Base-by-base conservation (phyloP, 2,329 filamentous ascomycete species). In the Daldinia sp. region DNA sequence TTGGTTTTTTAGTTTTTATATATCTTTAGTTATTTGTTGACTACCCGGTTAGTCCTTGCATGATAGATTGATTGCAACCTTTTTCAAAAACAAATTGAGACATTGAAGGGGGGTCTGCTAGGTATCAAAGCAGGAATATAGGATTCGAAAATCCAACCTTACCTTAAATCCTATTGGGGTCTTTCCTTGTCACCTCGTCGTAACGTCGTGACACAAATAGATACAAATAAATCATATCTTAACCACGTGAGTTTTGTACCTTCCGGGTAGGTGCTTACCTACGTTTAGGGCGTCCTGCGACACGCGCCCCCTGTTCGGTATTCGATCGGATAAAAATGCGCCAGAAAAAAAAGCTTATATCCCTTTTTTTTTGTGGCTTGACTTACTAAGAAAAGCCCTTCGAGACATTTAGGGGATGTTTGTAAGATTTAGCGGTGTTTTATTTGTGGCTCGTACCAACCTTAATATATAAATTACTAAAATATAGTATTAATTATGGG, bases 101-200 rank as follows among this genome's bases (percentile, higher is more conserved):
- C 53, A 50, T 34, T 56, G 53, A 37, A 58, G 37, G 45, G 43
- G 52, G 49, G n/a, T n/a, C 34, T 48, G 4, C 21, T 25, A 48
- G 34, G 47, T 52, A 39, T 34, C 53, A 56, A 25, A 52, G 41
- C 43, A 67, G 64, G 55, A 57, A 53, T 41, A 25, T 32, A 29
- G 55, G 49, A 59, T 58, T 32, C 9, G 25, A 19, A 9, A 45
- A 45, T 45, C 21, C 15, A 15, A n/a, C n/a, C 39, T 7, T 39
- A 32, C 15, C 32, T 30, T 23, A 13, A 35, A 50, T 50, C 53
- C 27, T 35, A 59, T 64, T 64, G 54, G 58, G 48, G 27, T 21
- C 35, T n/a, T n/a, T n/a, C n/a, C n/a, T n/a, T n/a, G n/a, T n/a
- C n/a, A n/a, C n/a, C 27, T 15, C 39, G 13, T 15, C 32, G 39